These are phyloP conservation scores for Mortierella sp. DNA, from an alignment of 371 early-diverging fungal genomes.

Conservation along the genomic window DNA sequence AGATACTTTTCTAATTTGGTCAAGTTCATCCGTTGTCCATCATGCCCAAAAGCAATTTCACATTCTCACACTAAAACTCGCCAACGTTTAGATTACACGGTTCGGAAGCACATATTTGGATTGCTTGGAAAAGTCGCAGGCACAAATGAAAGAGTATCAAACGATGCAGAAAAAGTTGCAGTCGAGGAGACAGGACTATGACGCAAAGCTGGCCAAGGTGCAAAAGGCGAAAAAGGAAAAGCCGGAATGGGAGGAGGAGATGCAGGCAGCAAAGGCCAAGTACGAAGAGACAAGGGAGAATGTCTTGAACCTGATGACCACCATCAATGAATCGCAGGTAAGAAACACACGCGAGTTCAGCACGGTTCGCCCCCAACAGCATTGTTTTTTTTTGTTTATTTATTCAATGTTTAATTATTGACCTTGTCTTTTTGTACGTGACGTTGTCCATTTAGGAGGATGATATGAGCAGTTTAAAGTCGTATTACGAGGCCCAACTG, in stretches of 20 bases:
- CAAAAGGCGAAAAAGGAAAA: constrained; percentile 93
- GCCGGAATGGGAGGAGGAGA: constrained; percentile 91
- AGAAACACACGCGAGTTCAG: not conserved
- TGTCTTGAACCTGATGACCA: constrained; percentile 74
- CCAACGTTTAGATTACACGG: constrained; percentile 32
- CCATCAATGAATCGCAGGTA: constrained; percentile 81
- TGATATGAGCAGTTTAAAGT: constrained; percentile 57
- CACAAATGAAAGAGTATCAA: constrained; percentile 76
- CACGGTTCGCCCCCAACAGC: not conserved
- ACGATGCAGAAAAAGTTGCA: constrained; percentile 87
- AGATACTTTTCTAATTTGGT: not conserved
- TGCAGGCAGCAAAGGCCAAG: constrained; percentile 89
- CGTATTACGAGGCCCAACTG: constrained; percentile 67
- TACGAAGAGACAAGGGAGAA: constrained; percentile 91
- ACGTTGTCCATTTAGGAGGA: constrained; percentile 43
- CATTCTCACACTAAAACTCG: not conserved
- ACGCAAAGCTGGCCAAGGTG: constrained; percentile 89
- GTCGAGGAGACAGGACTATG: constrained; percentile 91
- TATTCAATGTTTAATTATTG: not conserved
- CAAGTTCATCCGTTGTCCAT: not conserved
- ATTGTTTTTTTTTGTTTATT: not conserved
- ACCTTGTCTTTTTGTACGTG: not conserved
- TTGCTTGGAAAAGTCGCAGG: constrained; percentile 62
- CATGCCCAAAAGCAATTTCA: not conserved
- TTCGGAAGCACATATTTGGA: constrained; percentile 65